Base-by-base conservation (phyloP, 176 grass and related monocot genomes). In the Juncus effusus region DNA sequence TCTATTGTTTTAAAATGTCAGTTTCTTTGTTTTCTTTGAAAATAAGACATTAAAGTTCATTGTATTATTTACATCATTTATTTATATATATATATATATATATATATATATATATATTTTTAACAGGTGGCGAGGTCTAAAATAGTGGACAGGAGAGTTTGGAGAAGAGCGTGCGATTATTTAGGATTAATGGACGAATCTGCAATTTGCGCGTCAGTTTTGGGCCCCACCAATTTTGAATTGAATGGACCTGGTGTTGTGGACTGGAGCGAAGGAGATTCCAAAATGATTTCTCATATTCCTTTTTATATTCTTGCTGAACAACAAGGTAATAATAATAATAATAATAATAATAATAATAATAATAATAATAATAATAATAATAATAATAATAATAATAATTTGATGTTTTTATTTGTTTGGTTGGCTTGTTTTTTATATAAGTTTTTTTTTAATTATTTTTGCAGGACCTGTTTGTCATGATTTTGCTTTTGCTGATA, bases 171-270 rank as follows among this genome's bases (percentile, higher is more conserved):
- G 28, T 90, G 94, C 70, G 86, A 99, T 73, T 99, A 83, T 83
- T 74, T 99, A 74, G 89, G 95, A 40, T 79, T 87, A n/a, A 85
- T 99, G 89, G 80, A 86, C 70, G 89, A 90, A 78, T 88, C 89
- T 41, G 95, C 85, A 53, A 77, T 99, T 60, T 84, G 83, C 70
- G 69, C 86, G 44, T 93, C 89, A 82, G 76, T 93, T 64, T 69
- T 99, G 41, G 89, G 89, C n/a, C 86, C 80, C 63, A 69, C 82
- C 73, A 73, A 73, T 70, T 47, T 47, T 9, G 57, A 77, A 80
- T 77, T 16, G 72, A 84, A 86, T 75, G 89, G 83, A 60, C 89
- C 85, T 57, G 89, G 95, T 53, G 76, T 94, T 73, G 86, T 99
- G 6, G 81, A 99, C 77, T 99, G 95, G 95, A 86, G 73, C 13